phyloP scores from a whole-genome alignment of 139 green algal genomes.

The Deuterostichococcus epilithicus region DNA sequence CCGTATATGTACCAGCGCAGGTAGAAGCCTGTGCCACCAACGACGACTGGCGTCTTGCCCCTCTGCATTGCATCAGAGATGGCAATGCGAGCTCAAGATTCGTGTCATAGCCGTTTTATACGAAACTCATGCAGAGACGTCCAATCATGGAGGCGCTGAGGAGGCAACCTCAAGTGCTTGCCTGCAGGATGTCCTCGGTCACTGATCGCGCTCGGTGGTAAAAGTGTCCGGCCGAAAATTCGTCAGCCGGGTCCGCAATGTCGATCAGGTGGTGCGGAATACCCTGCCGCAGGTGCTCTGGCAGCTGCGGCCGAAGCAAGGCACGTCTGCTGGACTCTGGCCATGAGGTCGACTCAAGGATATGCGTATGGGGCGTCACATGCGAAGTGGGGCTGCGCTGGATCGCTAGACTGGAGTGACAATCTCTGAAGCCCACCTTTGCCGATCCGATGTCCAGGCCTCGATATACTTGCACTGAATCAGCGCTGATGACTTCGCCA shows the following conservation, averaged over 20 bases:
- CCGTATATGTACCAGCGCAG: constrained; percentile 84
- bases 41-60: constrained; percentile 80
- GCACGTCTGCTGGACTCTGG: neutral
- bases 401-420: neutral
- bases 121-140: no score
- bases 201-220: constrained; percentile 53
- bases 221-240: constrained; percentile 89
- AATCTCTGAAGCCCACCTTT: constrained; percentile 53
- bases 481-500: constrained; percentile 93
- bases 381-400: no score
- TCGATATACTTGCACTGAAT: constrained; percentile 93
- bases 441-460: constrained; percentile 88
- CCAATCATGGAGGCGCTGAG: no score
- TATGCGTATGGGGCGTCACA: neutral
- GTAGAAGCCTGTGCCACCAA: constrained; percentile 94
- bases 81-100: no score
- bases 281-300: constrained; percentile 43
- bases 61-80: constrained; percentile 34
- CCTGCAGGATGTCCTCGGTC: constrained; percentile 67
- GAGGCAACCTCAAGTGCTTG: constrained; percentile 5
- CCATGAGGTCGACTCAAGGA: no score
- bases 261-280: constrained; percentile 92
- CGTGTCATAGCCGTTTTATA: no score
- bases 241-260: constrained; percentile 58
- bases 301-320: constrained; percentile 47